Base-by-base conservation (phyloP, 805 yeast genomes). In the Monosporozyma unispora region DNA sequence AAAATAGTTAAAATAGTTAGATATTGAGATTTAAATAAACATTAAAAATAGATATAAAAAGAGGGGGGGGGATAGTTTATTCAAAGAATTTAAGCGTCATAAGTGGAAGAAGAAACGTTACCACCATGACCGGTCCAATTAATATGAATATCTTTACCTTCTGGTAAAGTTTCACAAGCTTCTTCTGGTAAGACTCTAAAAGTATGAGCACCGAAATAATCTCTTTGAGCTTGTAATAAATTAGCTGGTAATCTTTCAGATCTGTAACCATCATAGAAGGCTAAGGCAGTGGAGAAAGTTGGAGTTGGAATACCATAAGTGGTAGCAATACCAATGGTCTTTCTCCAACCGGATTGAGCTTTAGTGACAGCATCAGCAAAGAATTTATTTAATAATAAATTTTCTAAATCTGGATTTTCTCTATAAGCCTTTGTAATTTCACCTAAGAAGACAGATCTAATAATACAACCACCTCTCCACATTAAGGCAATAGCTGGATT, bases 401-500 rank as follows among this genome's bases (percentile, higher is more conserved):
- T 90, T 79, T 90, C 96, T 67, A 91, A 78, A 59, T 89, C 84
- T 71, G 96, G 95, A 77, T 84, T 77, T 71, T 84, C 81, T 75
- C 93, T 87, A 85, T 84, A 91, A 60, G 99, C 99, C 70, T 87
- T 72, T 60, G 99, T 91, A 75, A 91, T 91, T 74, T 91, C 97
- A 68, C 83, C 97, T 69, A 91, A 79, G 86, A 91, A 91, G 58
- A 91, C 97, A 51, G 99, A 91, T 81, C 98, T 87, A 76, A 91
- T 91, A 73, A 91, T 91, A 81, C 99, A 91, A 64, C 99, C 99
- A 78, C 99, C 99, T 81, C 99, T 84, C 99, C 99, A 91, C 98
- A 91, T 91, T 66, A 93, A 81, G 62, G 98, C 98, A 64, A 93
- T 93, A 53, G 96, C 93, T 63, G 98, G 96, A 82, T 87, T 86